These are phyloP conservation scores for Penicillium turbatum DNA, from an alignment of 495 filamentous ascomycete species.

Conservation along the genomic window DNA sequence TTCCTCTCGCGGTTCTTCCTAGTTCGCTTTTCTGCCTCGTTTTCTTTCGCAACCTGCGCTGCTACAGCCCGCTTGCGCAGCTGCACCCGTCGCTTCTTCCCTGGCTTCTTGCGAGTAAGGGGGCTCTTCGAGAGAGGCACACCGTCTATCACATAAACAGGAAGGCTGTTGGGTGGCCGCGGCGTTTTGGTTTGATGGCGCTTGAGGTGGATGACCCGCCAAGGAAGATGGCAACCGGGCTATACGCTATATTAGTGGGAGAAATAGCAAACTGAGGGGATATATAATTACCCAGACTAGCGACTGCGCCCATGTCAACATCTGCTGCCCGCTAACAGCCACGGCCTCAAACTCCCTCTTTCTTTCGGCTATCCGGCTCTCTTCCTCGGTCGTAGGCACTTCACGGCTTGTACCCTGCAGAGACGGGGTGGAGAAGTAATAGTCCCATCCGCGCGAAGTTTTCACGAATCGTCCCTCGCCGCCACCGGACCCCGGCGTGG, in stretches of 20 bases:
- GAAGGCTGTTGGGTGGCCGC: constrained; percentile 19
- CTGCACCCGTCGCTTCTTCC: constrained; percentile 45
- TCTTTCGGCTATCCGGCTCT: constrained; percentile 17
- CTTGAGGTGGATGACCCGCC: constrained; percentile 42
- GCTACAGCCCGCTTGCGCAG: constrained; percentile 35
- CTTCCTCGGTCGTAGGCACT: background rate
- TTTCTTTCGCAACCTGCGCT: constrained; percentile 31
- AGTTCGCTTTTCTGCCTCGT: constrained; percentile 44
- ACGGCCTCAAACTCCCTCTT: constrained; percentile 37
- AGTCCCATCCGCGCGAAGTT: constrained; percentile 43
- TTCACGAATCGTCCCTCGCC: constrained; percentile 41
- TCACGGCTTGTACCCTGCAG: constrained; percentile 18
- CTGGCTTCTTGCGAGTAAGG: constrained; percentile 41
- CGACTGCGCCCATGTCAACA: constrained; percentile 32
- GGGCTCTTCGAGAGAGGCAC: constrained; percentile 25
- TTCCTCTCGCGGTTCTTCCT: constrained; percentile 46
- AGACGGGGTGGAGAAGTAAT: constrained; percentile 39
- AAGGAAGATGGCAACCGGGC: constrained; percentile 44
- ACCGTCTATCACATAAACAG: constrained; percentile 27
- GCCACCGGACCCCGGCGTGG: constrained; percentile 26
- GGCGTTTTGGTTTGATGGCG: constrained; percentile 38
- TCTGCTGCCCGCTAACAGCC: constrained; percentile 38
- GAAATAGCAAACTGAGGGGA: background rate
- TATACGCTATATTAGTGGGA: constrained; percentile 5
- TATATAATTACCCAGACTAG: constrained; percentile 36